Evolutionary conservation across 202 grass and related monocot genomes (phyloP).

Genomic region (Schoenoplectus triqueter): DNA sequence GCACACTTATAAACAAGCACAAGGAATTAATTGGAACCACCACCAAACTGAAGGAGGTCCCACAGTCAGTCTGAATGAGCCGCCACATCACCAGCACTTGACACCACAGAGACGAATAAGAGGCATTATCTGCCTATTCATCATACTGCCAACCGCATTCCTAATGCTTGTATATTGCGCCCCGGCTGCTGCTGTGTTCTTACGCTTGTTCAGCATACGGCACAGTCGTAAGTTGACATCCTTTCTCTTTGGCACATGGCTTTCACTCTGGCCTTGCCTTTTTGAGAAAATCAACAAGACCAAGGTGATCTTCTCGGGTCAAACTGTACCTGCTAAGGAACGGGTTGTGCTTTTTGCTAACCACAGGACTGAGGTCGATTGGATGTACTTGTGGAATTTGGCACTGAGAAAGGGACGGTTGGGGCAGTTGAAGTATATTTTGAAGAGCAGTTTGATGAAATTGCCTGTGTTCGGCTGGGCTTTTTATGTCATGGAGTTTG

Average conservation of each 20-base stretch:
- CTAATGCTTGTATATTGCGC: conserved; percentile 78
- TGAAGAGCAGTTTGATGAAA: conserved; percentile 99
- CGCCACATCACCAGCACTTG: conserved; percentile 49
- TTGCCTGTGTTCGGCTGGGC: conserved; percentile 91
- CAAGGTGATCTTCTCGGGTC: conserved; percentile 84
- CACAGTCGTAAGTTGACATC: conserved; percentile 79
- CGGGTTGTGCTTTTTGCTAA: conserved; percentile 84
- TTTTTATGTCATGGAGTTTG: conserved; percentile 92
- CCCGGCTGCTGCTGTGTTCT: conserved; percentile 54
- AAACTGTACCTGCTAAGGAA: conserved; percentile 58
- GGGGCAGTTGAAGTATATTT: conserved; percentile 93
- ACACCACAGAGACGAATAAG: conserved; percentile 54
- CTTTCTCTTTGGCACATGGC: conserved; percentile 79
- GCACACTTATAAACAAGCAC: conserved; percentile 18
- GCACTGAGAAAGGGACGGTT: conserved; percentile 82
- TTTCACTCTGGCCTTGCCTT: conserved; percentile 87
- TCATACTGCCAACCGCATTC: conserved; percentile 72
- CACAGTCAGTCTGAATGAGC: conserved; percentile 44
- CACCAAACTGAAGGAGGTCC: conserved; percentile 36
- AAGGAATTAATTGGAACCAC: conserved; percentile 52
- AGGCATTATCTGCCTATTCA: conserved; percentile 66
- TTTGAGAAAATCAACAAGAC: conserved; percentile 96
- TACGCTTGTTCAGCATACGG: conserved; percentile 75
- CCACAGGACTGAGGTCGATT: conserved; percentile 98
- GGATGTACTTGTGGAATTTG: conserved; percentile 99